Conservation (phyloP, 805 yeast genomes). For the Alloascoidea hylecoeti region DNA sequence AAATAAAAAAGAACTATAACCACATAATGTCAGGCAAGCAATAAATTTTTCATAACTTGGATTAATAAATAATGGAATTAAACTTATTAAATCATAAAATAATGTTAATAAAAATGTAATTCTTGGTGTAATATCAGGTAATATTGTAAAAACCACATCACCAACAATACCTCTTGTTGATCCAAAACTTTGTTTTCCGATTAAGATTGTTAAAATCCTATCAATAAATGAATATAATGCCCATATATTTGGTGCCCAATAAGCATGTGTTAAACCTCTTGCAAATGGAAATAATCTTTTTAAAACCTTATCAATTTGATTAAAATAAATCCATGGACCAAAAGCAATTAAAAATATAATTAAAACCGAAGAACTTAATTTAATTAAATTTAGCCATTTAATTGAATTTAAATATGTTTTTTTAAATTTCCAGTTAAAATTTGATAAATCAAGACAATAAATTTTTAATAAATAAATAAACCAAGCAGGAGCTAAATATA, state of each 20-base stretch:
- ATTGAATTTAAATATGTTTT: constrained; percentile 9
- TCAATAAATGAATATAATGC: constrained; percentile 82
- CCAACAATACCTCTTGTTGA: constrained; percentile 82
- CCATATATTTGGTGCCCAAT: constrained; percentile 99
- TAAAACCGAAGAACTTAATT: constrained; percentile 50
- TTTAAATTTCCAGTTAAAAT: not conserved
- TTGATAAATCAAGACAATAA: constrained; percentile 38
- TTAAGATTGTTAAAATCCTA: constrained; percentile 31
- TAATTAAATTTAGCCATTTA: constrained; percentile 43
- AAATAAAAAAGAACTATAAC: constrained; percentile 78
- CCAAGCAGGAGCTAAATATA: constrained; percentile 90
- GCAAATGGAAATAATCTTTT: constrained; percentile 81
- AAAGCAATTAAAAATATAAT: constrained; percentile 54
- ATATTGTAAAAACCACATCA: constrained; percentile 66
- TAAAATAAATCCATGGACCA: constrained; percentile 57
- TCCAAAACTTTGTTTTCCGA: not conserved
- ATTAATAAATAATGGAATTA: constrained; percentile 49
- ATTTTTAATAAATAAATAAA: constrained; percentile 64
- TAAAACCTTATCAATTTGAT: constrained; percentile 49
- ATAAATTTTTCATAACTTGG: constrained; percentile 72
- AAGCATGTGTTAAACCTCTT: constrained; percentile 92
- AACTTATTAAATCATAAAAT: constrained; percentile 72
- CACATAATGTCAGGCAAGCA: constrained; percentile 80
- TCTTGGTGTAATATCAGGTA: constrained; percentile 71
- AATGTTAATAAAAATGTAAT: constrained; percentile 67